These are phyloP conservation scores for Picea glauca DNA, from an alignment of 75 land plant genomes.

Conservation along the genomic window DNA sequence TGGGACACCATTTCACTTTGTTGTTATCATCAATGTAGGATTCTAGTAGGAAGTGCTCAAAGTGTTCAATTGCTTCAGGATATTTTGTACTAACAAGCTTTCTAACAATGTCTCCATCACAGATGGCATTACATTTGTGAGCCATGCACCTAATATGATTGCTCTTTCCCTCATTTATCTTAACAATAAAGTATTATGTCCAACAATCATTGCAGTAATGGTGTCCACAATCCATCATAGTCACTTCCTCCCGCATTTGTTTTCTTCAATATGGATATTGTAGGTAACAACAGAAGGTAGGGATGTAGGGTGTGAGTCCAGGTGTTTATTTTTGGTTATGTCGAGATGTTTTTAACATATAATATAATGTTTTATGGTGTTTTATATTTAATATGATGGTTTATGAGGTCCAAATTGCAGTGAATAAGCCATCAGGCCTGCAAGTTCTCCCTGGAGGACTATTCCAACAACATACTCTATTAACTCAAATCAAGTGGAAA, in stretches of 20 bases:
- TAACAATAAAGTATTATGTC: constrained; percentile 77
- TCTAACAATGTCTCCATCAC: constrained; percentile 75
- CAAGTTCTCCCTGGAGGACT: no score
- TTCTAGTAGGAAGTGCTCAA: constrained; percentile 69
- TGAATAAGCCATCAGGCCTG: no score
- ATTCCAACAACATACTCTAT: no score
- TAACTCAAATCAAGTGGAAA: no score
- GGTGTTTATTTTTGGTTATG: no score
- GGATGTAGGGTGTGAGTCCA: no score
- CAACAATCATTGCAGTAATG: constrained; percentile 81
- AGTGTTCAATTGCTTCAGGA: constrained; percentile 54
- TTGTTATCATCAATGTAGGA: constrained; percentile 55
- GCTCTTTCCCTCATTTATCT: constrained; percentile 87
- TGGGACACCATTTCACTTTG: constrained; percentile 51
- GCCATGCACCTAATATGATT: constrained; percentile 84
- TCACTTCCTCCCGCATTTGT: background rate
- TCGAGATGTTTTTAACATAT: no score
- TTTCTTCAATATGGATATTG: no score
- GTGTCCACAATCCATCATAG: constrained; percentile 71
- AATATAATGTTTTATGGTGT: no score
- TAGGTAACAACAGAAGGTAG: no score
- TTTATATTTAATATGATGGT: no score
- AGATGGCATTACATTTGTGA: constrained; percentile 73
- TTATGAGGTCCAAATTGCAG: no score
- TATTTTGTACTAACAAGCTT: constrained; percentile 47